Percentiles rank a stretch among this genome's conserved stretches.
These are phyloP conservation scores for Fusarium denticulatum DNA, from an alignment of 2,329 filamentous ascomycete species.

Conservation along the genomic window DNA sequence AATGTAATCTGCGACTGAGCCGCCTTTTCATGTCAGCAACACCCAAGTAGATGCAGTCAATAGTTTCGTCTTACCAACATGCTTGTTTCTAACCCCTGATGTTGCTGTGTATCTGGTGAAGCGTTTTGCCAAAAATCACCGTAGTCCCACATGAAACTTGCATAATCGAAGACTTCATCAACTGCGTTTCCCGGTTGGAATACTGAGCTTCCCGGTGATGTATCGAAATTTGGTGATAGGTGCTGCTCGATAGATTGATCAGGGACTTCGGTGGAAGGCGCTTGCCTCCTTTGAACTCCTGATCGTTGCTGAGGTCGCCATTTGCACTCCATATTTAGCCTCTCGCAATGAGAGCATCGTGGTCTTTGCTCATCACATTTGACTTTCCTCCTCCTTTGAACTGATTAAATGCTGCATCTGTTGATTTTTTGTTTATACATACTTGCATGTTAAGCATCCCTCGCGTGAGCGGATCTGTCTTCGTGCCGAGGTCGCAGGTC, in stretches of 20 bases:
- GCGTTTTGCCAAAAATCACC: constrained; percentile 50
- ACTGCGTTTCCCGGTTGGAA: constrained; percentile 47
- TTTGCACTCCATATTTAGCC: constrained; percentile 62
- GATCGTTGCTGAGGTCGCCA: constrained; percentile 54
- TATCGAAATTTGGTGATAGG: constrained; percentile 43
- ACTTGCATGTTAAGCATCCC: constrained; percentile 58
- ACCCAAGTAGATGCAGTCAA: too few relatives aligned
- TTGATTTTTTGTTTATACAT: constrained; percentile 18
- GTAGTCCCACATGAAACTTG: constrained; percentile 60
- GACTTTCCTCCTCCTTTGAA: constrained; percentile 57
- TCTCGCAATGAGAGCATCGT: constrained; percentile 61
- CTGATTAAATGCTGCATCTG: not conserved
- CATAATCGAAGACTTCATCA: constrained; percentile 58
- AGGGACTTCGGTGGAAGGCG: constrained; percentile 2
- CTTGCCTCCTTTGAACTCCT: constrained; percentile 32
- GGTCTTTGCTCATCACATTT: constrained; percentile 62
- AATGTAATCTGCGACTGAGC: constrained; percentile 40
- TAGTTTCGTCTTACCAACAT: constrained; percentile 29
- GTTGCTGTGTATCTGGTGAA: constrained; percentile 39
- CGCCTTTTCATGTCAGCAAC: constrained; percentile 14
- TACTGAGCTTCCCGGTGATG: constrained; percentile 40
- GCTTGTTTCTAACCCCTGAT: constrained; percentile 37
- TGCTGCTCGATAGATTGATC: constrained; percentile 29
- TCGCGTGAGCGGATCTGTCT: constrained; percentile 42
- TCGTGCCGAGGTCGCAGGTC: constrained; percentile 29